Evolutionary conservation across 768 basidiomycete genomes (phyloP).

Genomic region (Mycena rosella): DNA sequence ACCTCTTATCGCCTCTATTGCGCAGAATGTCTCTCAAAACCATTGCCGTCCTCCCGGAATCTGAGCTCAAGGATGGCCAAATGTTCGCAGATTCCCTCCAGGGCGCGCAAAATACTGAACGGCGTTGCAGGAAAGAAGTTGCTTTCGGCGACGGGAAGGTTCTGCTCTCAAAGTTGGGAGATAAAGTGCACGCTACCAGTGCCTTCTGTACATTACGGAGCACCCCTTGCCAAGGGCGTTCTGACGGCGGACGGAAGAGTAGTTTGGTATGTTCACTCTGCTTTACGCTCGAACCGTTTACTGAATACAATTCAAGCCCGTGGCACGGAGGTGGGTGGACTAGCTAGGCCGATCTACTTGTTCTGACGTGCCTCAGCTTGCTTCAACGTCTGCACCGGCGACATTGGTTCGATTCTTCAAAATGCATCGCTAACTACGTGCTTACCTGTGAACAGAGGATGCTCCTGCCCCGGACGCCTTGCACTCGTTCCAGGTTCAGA

Average conservation of each 20-base stretch:
- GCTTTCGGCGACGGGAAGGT: slow-evolving; percentile 84
- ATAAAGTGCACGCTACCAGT: slow-evolving; percentile 82
- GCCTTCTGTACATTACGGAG: slow-evolving; percentile 92
- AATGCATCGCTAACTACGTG: not conserved
- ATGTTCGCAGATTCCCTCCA: slow-evolving; percentile 54
- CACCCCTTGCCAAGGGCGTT: slow-evolving; percentile 87
- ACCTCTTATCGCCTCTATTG: slow-evolving; percentile 12
- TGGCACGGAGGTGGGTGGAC: slow-evolving; percentile 83
- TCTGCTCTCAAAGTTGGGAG: slow-evolving; percentile 79
- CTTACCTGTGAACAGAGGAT: slow-evolving; percentile 70
- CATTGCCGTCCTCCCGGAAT: slow-evolving; percentile 68
- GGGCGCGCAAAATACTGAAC: not conserved
- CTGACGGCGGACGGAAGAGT: slow-evolving; percentile 83
- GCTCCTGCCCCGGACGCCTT: slow-evolving; percentile 86
- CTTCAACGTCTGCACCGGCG: slow-evolving; percentile 88
- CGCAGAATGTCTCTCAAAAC: slow-evolving; percentile 61
- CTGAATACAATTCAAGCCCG: slow-evolving; percentile 58
- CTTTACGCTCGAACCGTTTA: not conserved
- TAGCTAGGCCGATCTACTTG: not conserved
- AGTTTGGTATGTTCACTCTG: slow-evolving; percentile 68
- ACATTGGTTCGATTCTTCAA: slow-evolving; percentile 67
- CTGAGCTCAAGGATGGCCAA: slow-evolving; percentile 74
- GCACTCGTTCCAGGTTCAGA: slow-evolving; percentile 79
- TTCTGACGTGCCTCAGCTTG: slow-evolving; percentile 66
- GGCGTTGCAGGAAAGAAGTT: slow-evolving; percentile 83